Percentiles rank a stretch among this genome's conserved stretches.
phyloP scores from a whole-genome alignment of 371 early-diverging fungal genomes.

The Circinella minor region DNA sequence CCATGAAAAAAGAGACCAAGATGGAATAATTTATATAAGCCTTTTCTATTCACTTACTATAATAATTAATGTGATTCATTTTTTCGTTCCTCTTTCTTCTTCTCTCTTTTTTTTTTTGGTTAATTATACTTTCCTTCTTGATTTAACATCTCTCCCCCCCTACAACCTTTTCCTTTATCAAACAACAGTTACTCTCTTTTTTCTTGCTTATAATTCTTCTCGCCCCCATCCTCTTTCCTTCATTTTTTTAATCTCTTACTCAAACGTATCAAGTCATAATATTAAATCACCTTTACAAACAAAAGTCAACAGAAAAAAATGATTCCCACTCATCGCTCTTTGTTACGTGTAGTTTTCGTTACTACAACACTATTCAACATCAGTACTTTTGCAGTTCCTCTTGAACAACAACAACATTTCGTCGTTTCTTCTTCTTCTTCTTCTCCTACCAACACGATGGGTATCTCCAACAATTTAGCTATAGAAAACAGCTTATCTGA shows the following conservation, averaged over 20 bases:
- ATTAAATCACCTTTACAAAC: too few species aligned
- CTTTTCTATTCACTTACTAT: neutral
- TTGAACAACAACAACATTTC: slow-evolving; percentile 4
- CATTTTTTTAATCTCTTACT: too few species aligned
- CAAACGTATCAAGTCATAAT: too few species aligned
- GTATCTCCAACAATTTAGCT: neutral
- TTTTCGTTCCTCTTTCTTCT: neutral
- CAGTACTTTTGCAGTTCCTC: neutral
- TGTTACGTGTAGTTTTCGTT: neutral
- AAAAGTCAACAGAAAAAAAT: neutral
- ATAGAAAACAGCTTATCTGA: slow-evolving; percentile 28
- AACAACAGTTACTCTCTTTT: too few species aligned
- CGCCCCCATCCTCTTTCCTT: too few species aligned
- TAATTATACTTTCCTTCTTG: neutral
- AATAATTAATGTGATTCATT: too few species aligned
- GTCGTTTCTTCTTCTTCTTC: neutral
- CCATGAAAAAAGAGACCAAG: too few species aligned
- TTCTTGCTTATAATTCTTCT: too few species aligned
- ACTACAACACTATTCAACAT: neutral
- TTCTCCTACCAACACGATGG: neutral
- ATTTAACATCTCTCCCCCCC: neutral
- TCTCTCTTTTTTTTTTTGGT: neutral
- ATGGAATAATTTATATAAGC: neutral
- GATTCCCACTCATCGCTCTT: slow-evolving; percentile 6
- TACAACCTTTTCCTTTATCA: neutral